Evolutionary conservation across 306 rosid species (phyloP).

Genomic region (Quercus bicolor): DNA sequence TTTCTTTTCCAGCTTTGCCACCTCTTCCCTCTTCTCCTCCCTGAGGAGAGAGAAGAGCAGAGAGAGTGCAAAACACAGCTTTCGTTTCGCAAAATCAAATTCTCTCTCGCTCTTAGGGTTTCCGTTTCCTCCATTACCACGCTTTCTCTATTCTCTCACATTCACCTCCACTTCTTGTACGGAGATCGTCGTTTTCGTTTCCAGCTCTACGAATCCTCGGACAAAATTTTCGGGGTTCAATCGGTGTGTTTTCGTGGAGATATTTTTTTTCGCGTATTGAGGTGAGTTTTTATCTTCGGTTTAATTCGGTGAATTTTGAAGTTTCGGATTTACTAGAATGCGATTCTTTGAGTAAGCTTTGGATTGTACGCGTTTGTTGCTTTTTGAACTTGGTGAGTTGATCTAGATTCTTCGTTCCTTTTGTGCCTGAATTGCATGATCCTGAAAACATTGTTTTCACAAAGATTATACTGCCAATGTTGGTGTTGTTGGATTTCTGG

Average conservation of each 20-base stretch:
- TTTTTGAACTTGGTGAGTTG: background rate
- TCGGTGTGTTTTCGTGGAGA: background rate
- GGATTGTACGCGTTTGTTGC: background rate
- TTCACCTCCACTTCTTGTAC: background rate
- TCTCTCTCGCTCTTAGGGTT: conserved; percentile 26
- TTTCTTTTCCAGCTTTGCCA: conserved; percentile 17
- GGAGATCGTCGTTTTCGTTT: background rate
- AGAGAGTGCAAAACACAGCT: background rate
- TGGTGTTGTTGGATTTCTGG: background rate
- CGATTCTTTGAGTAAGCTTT: background rate
- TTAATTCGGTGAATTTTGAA: conserved; percentile 11
- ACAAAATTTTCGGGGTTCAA: background rate
- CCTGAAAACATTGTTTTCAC: background rate
- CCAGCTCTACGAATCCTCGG: background rate
- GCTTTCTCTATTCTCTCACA: conserved; percentile 6
- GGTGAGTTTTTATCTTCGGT: conserved; percentile 9
- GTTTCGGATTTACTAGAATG: background rate
- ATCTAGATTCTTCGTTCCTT: too few species aligned
- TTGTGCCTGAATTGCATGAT: background rate
- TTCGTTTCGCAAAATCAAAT: background rate
- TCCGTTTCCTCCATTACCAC: conserved; percentile 20
- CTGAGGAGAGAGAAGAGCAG: conserved; percentile 3
- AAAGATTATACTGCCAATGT: background rate
- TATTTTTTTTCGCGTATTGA: background rate
- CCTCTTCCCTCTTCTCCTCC: conserved; percentile 26